Percentiles rank a stretch among this genome's conserved stretches.
Evolutionary conservation across 139 green algal species (phyloP).

Genomic region (Chlamydomonas urium): DNA sequence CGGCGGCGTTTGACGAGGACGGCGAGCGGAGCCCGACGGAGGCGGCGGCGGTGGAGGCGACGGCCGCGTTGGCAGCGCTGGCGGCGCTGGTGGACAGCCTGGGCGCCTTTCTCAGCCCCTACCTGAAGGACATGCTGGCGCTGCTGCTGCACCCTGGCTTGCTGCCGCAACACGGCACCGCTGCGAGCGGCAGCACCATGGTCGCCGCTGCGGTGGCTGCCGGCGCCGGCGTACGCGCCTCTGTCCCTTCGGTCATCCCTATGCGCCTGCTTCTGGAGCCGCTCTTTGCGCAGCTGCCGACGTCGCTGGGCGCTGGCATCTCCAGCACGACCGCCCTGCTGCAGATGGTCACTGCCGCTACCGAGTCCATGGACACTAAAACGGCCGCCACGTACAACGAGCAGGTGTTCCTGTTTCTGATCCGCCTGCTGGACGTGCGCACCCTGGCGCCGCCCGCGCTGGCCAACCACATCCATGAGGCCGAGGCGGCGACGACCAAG

Average conservation of each 20-base stretch:
- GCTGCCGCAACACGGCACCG: conserved; percentile 23
- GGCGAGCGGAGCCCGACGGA: conserved; percentile 2
- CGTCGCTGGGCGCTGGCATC: conserved; percentile 2
- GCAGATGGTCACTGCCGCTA: conserved; percentile 18
- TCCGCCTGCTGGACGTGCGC: conserved; percentile 72
- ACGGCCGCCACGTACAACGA: conserved; percentile 51
- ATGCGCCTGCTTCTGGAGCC: conserved; percentile 16
- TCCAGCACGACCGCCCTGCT: conserved; percentile 36
- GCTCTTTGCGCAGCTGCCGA: conserved; percentile 12
- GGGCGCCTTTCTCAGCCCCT: conserved; percentile 63
- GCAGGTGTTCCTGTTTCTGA: conserved; percentile 64
- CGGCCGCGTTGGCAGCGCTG: conserved; percentile 57
- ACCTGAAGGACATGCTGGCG: conserved; percentile 53
- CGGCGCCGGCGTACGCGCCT: not conserved
- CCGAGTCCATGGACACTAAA: conserved; percentile 45
- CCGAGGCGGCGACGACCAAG: not conserved
- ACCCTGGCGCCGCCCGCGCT: conserved; percentile 1
- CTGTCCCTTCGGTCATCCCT: not conserved
- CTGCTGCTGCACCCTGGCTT: conserved; percentile 56
- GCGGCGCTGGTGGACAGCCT: conserved; percentile 53
- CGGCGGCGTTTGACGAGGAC: conserved; percentile 9
- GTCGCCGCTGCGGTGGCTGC: not conserved
- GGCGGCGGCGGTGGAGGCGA: conserved; percentile 46
- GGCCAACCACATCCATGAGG: not conserved
- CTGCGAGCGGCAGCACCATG: too few species aligned